A percentile compares a stretch with the other conserved stretches of the same genome.
Conservation (phyloP, 2,329 filamentous ascomycete species). For the Rhynchosporium secalis region DNA sequence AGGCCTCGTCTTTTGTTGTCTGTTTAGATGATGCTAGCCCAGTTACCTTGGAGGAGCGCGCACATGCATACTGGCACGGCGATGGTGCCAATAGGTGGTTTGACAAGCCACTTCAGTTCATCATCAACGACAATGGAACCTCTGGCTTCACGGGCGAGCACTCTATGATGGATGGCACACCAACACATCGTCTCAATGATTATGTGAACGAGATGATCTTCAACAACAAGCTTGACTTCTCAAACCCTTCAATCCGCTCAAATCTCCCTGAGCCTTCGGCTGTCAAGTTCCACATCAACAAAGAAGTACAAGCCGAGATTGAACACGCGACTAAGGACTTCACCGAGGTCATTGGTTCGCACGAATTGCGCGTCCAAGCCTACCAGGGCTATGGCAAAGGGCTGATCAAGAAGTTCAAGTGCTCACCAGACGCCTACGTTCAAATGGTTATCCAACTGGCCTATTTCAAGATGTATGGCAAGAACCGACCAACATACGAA, state of each 20-base stretch:
- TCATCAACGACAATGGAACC: slow-evolving; percentile 96
- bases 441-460: slow-evolving; percentile 99
- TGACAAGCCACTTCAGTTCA: slow-evolving; percentile 97
- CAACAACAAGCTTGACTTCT: slow-evolving; percentile 90
- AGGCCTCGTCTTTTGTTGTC: slow-evolving; percentile 86
- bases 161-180: slow-evolving; percentile 99
- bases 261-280: slow-evolving; percentile 78
- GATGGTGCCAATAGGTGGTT: slow-evolving; percentile 96
- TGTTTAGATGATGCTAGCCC: slow-evolving; percentile 91
- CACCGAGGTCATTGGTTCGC: slow-evolving; percentile 74
- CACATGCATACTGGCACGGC: slow-evolving; percentile 96
- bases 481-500: slow-evolving; percentile 96
- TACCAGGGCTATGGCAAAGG: slow-evolving; percentile 98
- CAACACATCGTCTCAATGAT: slow-evolving; percentile 95
- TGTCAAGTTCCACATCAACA: slow-evolving; percentile 76
- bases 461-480: slow-evolving; percentile 98
- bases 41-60: slow-evolving; percentile 92
- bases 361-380: slow-evolving; percentile 90
- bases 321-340: slow-evolving; percentile 79
- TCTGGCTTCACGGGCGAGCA: slow-evolving; percentile 98
- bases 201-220: slow-evolving; percentile 90
- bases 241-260: slow-evolving; percentile 73
- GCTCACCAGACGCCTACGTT: slow-evolving; percentile 94
- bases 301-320: slow-evolving; percentile 74
- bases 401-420: slow-evolving; percentile 99